Evolutionary conservation across 2,329 filamentous ascomycete genomes (phyloP).

Genomic region (Didymellaceae sp.): DNA sequence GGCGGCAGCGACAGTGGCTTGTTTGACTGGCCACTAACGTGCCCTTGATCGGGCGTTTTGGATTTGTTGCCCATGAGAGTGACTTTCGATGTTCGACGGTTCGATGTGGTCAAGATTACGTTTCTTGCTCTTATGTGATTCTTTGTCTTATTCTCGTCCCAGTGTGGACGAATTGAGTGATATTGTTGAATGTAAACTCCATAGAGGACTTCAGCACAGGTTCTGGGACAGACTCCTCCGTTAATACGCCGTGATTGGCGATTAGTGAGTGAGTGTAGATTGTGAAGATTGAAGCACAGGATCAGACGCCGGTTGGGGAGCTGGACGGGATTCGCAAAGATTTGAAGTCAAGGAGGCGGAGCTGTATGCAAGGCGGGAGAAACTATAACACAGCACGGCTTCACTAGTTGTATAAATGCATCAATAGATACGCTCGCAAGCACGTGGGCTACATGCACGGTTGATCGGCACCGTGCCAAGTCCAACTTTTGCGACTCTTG

Average conservation of each 20-base stretch:
- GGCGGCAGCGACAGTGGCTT: conserved; percentile 65
- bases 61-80: conserved; percentile 32
- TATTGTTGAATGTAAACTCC: conserved; percentile 25
- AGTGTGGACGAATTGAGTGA: conserved; percentile 32
- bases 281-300: too few relatives aligned
- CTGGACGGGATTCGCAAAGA: not conserved
- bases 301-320: too few relatives aligned
- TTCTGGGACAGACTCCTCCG: conserved; percentile 40
- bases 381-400: too few relatives aligned
- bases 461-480: conserved; percentile 13
- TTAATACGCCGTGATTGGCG: conserved; percentile 35
- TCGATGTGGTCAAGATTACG: not conserved
- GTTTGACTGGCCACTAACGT: conserved; percentile 52
- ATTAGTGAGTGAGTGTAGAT: conserved; percentile 1
- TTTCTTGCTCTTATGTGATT: conserved; percentile 13
- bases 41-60: conserved; percentile 29
- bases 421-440: too few relatives aligned
- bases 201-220: conserved; percentile 39
- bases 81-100: not conserved
- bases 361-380: too few relatives aligned
- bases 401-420: too few relatives aligned
- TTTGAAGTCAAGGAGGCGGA: too few relatives aligned
- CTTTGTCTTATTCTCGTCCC: conserved; percentile 30
- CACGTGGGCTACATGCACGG: conserved; percentile 5
- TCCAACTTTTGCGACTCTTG: not conserved